Percentiles rank a stretch among this genome's conserved stretches.
phyloP scores from a whole-genome alignment of 108 stramenopile genomes.

The Nitzschia inconspicua region DNA sequence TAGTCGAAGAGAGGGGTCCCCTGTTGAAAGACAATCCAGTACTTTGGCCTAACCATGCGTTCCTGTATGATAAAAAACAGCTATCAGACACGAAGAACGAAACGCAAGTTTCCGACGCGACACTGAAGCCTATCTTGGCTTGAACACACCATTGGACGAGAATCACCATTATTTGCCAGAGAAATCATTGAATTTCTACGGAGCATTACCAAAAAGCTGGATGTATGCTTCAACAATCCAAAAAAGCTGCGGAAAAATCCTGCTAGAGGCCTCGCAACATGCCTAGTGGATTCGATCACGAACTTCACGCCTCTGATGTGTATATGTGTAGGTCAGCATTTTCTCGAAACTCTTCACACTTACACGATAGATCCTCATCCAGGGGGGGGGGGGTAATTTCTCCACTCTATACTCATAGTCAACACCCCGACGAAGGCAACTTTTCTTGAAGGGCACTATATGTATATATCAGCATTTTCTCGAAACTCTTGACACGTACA shows the following conservation, averaged over 20 bases:
- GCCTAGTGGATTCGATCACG: background rate
- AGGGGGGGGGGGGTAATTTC: background rate
- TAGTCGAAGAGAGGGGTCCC: too few relatives aligned
- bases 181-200: background rate
- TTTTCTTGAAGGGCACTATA: constrained; percentile 42
- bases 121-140: too few relatives aligned
- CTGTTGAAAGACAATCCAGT: too few relatives aligned
- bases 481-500: background rate
- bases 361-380: constrained; percentile 2
- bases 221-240: background rate
- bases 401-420: background rate
- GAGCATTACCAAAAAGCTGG: constrained; percentile 2
- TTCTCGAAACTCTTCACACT: background rate
- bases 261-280: background rate
- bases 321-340: background rate
- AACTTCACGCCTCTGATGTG: constrained; percentile 6
- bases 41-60: too few relatives aligned
- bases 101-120: too few relatives aligned
- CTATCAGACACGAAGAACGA: too few relatives aligned
- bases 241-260: background rate
- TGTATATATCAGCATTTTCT: background rate
- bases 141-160: too few relatives aligned
- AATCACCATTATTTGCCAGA: constrained; percentile 4
- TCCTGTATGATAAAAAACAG: too few relatives aligned
- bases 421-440: constrained; percentile 38